Evolutionary conservation across 306 rosid genomes (phyloP), one percentile per base, ranked within the genome.

Genomic region (Pyrus pyrifolia): DNA sequence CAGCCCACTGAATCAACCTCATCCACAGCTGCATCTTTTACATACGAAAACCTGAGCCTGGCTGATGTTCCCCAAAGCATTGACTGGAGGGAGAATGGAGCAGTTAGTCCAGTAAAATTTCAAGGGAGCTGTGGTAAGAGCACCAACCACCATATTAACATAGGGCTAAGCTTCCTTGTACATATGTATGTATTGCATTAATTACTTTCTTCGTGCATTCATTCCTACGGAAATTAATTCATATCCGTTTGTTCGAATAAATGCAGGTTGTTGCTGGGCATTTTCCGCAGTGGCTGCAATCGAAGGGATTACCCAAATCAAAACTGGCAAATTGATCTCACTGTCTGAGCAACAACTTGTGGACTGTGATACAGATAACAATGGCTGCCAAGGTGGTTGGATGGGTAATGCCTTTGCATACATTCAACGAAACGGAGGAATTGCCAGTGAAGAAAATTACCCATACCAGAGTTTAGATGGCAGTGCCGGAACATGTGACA

Each of bases 201-300:
- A 3, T 44, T 44, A 44, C 46, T 11, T 44, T 44, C 38, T 11
- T 44, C 46, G 3, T 25, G 13, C 51, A 25, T 45, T 57, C 23
- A 18, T 44, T 42, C 46, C 46, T 44, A 44, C 46, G 13, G 46
- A 44, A 10, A 44, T 44, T 11, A 44, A 11, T 44, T 44, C 14
- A 11, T 11, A 44, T 44, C 3, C 12, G 46, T 44, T 44, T 44
- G 46, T 44, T 44, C 12, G 4, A 44, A 44, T 11, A 29, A 11
- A 66, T 66, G n/a, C 59, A 81, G 85, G 77, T 23, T 78, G 83
- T 63, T 83, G 85, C 4, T 77, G 87, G 86, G 89, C 85, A 0
- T 86, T 83, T 75, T 78, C 89, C 18, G 85, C 84, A 31, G 82
- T 88, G 35, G 87, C 86, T 13, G 77, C 86, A 49, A 81, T 79